Conservation (phyloP, 1,139 yeast genomes). For the Barnettozyma hawaiiensis region DNA sequence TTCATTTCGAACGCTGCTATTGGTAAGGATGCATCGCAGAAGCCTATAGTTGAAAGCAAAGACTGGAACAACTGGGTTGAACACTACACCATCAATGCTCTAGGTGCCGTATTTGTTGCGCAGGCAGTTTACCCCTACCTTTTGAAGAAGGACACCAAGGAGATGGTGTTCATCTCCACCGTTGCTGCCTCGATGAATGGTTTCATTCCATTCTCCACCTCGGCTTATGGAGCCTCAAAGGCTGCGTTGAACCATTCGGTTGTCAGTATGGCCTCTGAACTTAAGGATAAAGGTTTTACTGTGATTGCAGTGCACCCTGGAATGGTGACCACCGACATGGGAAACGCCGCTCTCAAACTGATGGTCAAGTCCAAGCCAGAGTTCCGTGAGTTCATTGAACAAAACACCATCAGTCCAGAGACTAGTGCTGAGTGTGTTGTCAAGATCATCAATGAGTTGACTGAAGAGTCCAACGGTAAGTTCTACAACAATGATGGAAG, state of each 20-base stretch:
- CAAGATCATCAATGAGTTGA: not conserved
- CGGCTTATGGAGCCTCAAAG: slow-evolving; percentile 33
- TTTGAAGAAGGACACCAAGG: slow-evolving; percentile 15
- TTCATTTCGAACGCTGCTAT: slow-evolving; percentile 48
- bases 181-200: slow-evolving; percentile 24
- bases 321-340: slow-evolving; percentile 4
- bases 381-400: not conserved
- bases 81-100: slow-evolving; percentile 18
- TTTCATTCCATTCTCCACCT: slow-evolving; percentile 14
- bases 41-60: slow-evolving; percentile 4
- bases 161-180: slow-evolving; percentile 24
- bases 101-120: slow-evolving; percentile 25
- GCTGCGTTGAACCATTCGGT: slow-evolving; percentile 30
- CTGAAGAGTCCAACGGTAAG: slow-evolving; percentile 3
- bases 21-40: slow-evolving; percentile 21
- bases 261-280: slow-evolving; percentile 24
- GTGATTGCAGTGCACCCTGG: slow-evolving; percentile 31
- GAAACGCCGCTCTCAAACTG: not conserved
- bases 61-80: slow-evolving; percentile 1
- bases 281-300: slow-evolving; percentile 22
- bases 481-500: slow-evolving; percentile 4
- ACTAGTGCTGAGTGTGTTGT: slow-evolving; percentile 5
- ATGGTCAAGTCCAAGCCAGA: not conserved
- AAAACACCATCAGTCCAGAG: slow-evolving; percentile 1
- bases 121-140: slow-evolving; percentile 24